A percentile compares a stretch with the other conserved stretches of the same genome.
Conservation (phyloP, 1,139 yeast genomes). For the Geotrichum aggregatum region DNA sequence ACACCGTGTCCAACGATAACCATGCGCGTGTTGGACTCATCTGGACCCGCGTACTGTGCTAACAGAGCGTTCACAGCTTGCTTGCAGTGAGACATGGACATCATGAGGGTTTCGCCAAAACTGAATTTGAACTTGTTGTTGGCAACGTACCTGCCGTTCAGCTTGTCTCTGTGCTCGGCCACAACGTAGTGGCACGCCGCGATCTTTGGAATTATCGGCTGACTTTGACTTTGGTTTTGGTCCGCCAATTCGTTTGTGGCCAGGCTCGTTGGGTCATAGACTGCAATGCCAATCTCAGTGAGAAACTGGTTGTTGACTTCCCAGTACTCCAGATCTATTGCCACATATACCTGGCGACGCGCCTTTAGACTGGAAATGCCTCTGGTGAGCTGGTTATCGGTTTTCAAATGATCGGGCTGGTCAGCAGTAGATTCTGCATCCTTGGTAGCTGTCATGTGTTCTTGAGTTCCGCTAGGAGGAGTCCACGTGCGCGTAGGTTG, state of each 20-base stretch:
- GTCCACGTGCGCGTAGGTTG: no score
- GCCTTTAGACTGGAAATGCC: constrained; percentile 7
- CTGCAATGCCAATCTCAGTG: constrained; percentile 66
- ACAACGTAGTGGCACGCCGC: constrained; percentile 51
- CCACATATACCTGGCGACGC: constrained; percentile 26
- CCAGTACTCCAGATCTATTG: constrained; percentile 65
- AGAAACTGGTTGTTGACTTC: constrained; percentile 47
- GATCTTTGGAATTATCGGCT: constrained; percentile 19
- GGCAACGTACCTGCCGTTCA: constrained; percentile 60
- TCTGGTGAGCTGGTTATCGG: constrained; percentile 6
- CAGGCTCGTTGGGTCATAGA: constrained; percentile 53
- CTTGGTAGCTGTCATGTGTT: no score
- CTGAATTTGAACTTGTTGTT: constrained; percentile 56
- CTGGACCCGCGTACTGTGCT: constrained; percentile 18
- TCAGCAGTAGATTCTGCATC: no score
- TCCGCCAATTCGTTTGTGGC: neutral
- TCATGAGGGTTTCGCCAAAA: constrained; percentile 42
- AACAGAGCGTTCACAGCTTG: constrained; percentile 20
- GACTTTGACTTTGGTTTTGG: no score
- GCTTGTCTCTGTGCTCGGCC: constrained; percentile 45
- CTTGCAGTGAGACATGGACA: constrained; percentile 25
- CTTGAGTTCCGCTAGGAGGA: no score
- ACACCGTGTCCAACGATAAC: constrained; percentile 68
- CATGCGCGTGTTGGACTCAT: constrained; percentile 25
- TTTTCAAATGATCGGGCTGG: neutral